Evolutionary conservation across 208 protist species (phyloP), one percentile per base, ranked within the genome.

Genomic region (Trypanosoma congolense): DNA sequence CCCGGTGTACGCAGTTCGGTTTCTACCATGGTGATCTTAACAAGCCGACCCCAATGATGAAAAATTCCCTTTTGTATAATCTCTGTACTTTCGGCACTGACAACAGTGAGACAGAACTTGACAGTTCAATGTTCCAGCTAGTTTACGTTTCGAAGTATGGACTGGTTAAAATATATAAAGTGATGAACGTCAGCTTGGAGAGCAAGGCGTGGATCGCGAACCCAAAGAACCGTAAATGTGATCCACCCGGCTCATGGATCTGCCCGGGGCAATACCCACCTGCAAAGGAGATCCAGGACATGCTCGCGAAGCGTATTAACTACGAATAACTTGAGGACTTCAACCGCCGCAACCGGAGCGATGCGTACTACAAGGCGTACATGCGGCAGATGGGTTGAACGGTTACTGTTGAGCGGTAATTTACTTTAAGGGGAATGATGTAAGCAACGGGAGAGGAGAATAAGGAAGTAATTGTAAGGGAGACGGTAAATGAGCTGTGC

Each of bases 91-190:
- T 45, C 45, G 47, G 54, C 12, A 35, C 30, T 1, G 16, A 26
- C 24, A 22, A 5, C 3, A 57, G 43, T 10, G 50, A 70, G 33
- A 38, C 33, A 25, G 1, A 21, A 31, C 29, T 69, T 14, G 43
- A 56, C n/a, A 16, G 4, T 1, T 50, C 48, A 2, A 40, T 80
- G 22, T 88, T 90, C 35, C 66, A 96, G 46, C 77, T 96, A 35
- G 93, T 87, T 16, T 98, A 94, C 82, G 95, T 90, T 1, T 96
- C 97, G 14, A 53, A 83, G 21, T 92, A 98, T 74, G 97, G 96
- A 70, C 78, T 99, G 24, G 96, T 98, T 36, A 81, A 97, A 61
- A 95, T 99, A 56, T 99, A 98, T 80, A 93, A 92, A 65, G 97
- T 99, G 22, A 80, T 90, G 63, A 80, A 93, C 41, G 81, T 89